These are phyloP conservation scores for Dactylonectria estremocensis DNA, from an alignment of 2,329 filamentous ascomycete species.

Conservation along the genomic window DNA sequence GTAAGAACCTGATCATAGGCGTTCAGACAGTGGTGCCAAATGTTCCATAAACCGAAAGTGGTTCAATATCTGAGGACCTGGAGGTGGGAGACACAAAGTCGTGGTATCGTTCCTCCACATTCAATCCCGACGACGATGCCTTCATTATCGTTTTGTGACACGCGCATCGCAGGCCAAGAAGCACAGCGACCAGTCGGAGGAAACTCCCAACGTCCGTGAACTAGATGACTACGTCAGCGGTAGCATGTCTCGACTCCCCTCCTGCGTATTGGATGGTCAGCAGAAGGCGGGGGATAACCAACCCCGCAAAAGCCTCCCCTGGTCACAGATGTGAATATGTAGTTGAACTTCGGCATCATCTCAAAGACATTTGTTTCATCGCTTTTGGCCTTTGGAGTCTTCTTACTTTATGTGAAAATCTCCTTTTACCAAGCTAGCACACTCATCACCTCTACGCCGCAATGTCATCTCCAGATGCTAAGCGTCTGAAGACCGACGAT, in stretches of 20 bases:
- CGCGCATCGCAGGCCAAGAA: not conserved
- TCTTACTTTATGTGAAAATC: not conserved
- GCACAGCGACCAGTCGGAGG: not conserved
- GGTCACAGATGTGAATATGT: not conserved
- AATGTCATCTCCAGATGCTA: slow-evolving; percentile 45
- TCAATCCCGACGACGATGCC: not conserved
- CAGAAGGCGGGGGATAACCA: not conserved
- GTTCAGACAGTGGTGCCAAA: not conserved
- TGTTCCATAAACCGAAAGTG: not conserved
- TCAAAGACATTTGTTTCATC: not conserved
- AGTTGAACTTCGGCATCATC: not conserved
- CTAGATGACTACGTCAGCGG: not conserved
- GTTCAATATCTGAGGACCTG: not conserved
- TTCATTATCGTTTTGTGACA: not conserved
- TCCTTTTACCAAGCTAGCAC: not conserved
- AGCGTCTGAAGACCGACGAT: slow-evolving; percentile 55
- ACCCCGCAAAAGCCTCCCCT: not conserved
- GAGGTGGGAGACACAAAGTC: not conserved
- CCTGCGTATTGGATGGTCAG: not conserved
- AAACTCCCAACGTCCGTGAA: not conserved
- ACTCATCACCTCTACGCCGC: not conserved
- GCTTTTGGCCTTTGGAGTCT: not conserved
- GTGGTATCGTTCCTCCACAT: not conserved
- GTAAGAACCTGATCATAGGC: not conserved
- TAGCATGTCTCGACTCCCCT: not conserved